phyloP scores from a whole-genome alignment of 768 basidiomycete genomes.

The Agaricus subrufescens region DNA sequence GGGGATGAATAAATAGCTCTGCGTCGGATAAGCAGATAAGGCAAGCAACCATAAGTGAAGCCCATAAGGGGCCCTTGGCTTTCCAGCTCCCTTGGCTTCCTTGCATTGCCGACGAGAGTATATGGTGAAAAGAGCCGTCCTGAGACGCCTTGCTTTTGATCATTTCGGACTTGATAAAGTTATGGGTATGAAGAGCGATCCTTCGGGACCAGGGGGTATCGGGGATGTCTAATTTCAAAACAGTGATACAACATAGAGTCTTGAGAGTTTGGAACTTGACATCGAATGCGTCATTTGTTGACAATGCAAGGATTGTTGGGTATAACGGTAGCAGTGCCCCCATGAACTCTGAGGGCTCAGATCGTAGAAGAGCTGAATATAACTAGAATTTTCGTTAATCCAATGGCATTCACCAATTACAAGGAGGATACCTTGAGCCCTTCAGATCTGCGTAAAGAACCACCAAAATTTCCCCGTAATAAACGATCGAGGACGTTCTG shows the following conservation, averaged over 20 bases:
- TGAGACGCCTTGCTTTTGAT: constrained; percentile 16
- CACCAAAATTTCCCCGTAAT: constrained; percentile 1
- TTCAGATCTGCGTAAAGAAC: background rate
- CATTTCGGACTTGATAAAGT: constrained; percentile 6
- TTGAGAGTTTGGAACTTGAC: constrained; percentile 1
- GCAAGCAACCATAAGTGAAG: constrained; percentile 37
- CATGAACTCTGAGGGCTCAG: background rate
- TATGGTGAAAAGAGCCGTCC: constrained; percentile 19
- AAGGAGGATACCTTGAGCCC: constrained; percentile 1
- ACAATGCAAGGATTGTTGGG: background rate
- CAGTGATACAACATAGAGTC: background rate
- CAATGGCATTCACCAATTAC: background rate
- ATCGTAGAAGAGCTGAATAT: background rate
- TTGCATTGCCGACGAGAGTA: constrained; percentile 20
- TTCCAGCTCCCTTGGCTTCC: background rate
- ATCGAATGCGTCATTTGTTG: background rate
- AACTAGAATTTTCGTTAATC: background rate
- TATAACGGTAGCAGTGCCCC: background rate
- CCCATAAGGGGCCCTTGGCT: constrained; percentile 38
- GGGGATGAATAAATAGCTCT: constrained; percentile 35
- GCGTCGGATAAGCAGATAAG: constrained; percentile 43
- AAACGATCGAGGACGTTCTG: constrained; percentile 1
- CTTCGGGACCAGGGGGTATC: background rate
- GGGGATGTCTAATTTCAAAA: background rate
- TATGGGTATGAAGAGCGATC: background rate